Base-by-base conservation (phyloP, 2,329 filamentous ascomycete genomes). In the Elsinoe batatas region DNA sequence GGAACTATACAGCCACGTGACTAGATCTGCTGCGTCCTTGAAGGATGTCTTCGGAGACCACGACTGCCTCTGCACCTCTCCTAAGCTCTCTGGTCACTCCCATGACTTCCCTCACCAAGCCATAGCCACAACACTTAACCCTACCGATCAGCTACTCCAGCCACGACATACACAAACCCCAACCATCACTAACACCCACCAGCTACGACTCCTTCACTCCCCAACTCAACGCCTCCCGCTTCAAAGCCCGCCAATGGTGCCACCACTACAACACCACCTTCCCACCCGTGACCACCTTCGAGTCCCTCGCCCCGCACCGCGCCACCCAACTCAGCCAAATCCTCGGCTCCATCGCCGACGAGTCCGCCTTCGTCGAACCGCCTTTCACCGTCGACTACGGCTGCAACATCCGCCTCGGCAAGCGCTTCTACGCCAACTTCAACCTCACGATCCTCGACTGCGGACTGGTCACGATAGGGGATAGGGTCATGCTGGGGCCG, bases 331-430 rank as follows among this genome's bases (percentile, higher is more conserved):
- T 70, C 12, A 62, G 64, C 32, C 35, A 56, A 5, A 64, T 69
- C 15, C 60, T 71, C 40, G 68, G 68, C n/a, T 63, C 63, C 22
- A 64, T 65, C 37, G 67, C 68, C 26, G 64, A 67, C 22, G 61
- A 67, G 20, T 58, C 58, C 17, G 73, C 71, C 20, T 78, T 77
- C 59, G 76, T 85, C 35, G 82, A 86, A 61, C 78, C 82, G 0
- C 81, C 82, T 0, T 72, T 87, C 56, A 74, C 72, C 37, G 73
- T 84, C 33, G 83, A 86, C 64, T 85, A 86, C 57, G 83, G 83
- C 1, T 80, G 79, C 65, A 87, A 86, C 62, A 77, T 85, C 59
- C 74, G 70, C 5, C 71, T 85, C 0, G 83, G 83, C 6, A 72
- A 79, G 40, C 71, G 76, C n/a, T 84, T 84, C 64, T 87, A 85